Evolutionary conservation across 1,139 yeast species (phyloP).

Genomic region (Kodamaea ohmeri): DNA sequence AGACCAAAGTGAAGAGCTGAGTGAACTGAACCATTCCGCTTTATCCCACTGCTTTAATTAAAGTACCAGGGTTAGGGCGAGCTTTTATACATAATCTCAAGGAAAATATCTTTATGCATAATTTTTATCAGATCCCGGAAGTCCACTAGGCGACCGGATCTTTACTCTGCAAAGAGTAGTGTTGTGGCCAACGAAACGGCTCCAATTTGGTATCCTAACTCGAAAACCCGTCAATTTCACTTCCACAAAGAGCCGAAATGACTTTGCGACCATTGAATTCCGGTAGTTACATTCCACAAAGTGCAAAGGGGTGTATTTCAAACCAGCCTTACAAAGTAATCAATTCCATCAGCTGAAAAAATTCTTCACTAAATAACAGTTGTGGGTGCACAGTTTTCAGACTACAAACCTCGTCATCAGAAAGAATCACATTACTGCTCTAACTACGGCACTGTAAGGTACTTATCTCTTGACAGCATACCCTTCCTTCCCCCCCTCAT

Average conservation of each 20-base stretch:
- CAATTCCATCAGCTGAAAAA: constrained; percentile 5
- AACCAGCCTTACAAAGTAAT: constrained; percentile 1
- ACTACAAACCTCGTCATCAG: too few relatives aligned
- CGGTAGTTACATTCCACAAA: constrained; percentile 1
- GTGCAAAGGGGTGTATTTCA: neutral
- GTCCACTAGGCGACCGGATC: neutral
- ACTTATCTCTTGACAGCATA: too few relatives aligned
- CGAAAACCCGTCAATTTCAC: too few relatives aligned
- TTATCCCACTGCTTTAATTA: neutral
- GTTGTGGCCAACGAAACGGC: too few relatives aligned
- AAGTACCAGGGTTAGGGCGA: neutral
- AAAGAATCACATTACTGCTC: too few relatives aligned
- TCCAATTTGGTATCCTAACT: neutral
- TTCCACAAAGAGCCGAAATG: too few relatives aligned
- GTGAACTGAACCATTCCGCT: constrained; percentile 6
- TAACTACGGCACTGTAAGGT: too few relatives aligned
- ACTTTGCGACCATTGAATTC: neutral
- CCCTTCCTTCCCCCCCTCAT: neutral
- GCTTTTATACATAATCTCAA: constrained; percentile 1
- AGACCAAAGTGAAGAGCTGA: constrained; percentile 3
- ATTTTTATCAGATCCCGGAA: constrained; percentile 12
- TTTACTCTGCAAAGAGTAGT: too few relatives aligned
- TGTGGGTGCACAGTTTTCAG: neutral
- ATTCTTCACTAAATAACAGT: too few relatives aligned
- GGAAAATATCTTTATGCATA: constrained; percentile 1